These are phyloP conservation scores for Didymella lethalis DNA, from an alignment of 2,329 filamentous ascomycete species.

Conservation along the genomic window DNA sequence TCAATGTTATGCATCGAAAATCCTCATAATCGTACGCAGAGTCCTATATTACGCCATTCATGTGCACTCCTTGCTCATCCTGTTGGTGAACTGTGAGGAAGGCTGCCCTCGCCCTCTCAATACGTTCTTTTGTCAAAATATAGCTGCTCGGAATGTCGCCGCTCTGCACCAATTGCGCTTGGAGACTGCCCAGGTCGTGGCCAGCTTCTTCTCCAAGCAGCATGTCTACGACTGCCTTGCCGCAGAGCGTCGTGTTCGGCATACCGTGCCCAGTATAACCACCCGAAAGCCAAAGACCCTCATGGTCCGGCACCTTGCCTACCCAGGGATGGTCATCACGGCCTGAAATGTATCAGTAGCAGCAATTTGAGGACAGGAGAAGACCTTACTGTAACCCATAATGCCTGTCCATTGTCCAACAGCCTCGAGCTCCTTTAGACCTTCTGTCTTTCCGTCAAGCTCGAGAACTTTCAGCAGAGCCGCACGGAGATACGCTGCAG, in stretches of 20 bases:
- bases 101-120: slow-evolving; percentile 37
- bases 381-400: slow-evolving; percentile 68
- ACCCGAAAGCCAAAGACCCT: slow-evolving; percentile 68
- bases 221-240: slow-evolving; percentile 68
- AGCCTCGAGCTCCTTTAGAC: slow-evolving; percentile 56
- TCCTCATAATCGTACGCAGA: too few relatives aligned
- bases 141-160: slow-evolving; percentile 50
- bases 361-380: background rate
- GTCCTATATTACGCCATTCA: slow-evolving; percentile 38
- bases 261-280: slow-evolving; percentile 80
- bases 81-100: slow-evolving; percentile 48
- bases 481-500: slow-evolving; percentile 64
- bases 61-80: slow-evolving; percentile 38
- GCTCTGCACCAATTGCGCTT: slow-evolving; percentile 43
- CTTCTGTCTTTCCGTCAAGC: slow-evolving; percentile 48
- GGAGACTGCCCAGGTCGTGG: slow-evolving; percentile 40
- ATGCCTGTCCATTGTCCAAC: slow-evolving; percentile 74
- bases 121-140: slow-evolving; percentile 48
- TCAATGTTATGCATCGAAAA: too few relatives aligned
- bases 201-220: slow-evolving; percentile 57
- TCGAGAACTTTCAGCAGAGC: slow-evolving; percentile 51
- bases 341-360: background rate
- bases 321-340: slow-evolving; percentile 75
- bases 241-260: slow-evolving; percentile 74
- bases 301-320: slow-evolving; percentile 66